A percentile compares a stretch with the other conserved stretches of the same genome.
These are phyloP conservation scores for Botryobasidium botryosum DNA, from an alignment of 768 basidiomycete genomes.

Conservation along the genomic window DNA sequence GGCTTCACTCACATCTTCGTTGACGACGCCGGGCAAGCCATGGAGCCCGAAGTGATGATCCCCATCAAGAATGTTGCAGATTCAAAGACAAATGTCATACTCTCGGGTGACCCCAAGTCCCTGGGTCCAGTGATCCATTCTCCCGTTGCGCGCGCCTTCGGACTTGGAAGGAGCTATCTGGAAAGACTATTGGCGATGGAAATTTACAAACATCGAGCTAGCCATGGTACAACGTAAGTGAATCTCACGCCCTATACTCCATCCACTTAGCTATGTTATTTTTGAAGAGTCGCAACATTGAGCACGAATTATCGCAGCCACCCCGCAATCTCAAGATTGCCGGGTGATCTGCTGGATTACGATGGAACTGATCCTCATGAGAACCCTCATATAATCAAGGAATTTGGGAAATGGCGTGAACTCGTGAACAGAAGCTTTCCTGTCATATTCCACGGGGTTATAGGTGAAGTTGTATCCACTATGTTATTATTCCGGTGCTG, in stretches of 20 bases:
- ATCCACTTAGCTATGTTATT: neutral
- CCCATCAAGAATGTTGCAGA: slow-evolving; percentile 43
- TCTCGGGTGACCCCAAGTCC: slow-evolving; percentile 57
- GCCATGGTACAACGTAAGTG: slow-evolving; percentile 13
- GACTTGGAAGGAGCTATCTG: slow-evolving; percentile 41
- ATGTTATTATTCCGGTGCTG: neutral
- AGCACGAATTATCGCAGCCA: slow-evolving; percentile 51
- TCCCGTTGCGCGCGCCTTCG: slow-evolving; percentile 36
- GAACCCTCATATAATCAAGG: slow-evolving; percentile 11
- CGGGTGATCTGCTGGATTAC: slow-evolving; percentile 31
- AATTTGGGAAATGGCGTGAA: slow-evolving; percentile 19
- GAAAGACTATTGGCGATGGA: slow-evolving; percentile 39
- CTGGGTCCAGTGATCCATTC: slow-evolving; percentile 54
- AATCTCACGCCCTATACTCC: neutral
- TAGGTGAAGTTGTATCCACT: slow-evolving; percentile 32
- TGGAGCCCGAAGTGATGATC: slow-evolving; percentile 24
- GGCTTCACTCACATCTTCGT: slow-evolving; percentile 8
- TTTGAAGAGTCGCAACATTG: slow-evolving; percentile 39
- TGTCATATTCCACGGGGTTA: slow-evolving; percentile 40
- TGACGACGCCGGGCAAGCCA: slow-evolving; percentile 9
- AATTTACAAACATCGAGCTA: slow-evolving; percentile 11
- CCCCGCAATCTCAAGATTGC: slow-evolving; percentile 37
- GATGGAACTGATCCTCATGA: slow-evolving; percentile 40
- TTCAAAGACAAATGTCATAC: slow-evolving; percentile 34
- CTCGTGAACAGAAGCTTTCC: slow-evolving; percentile 35